phyloP scores from a whole-genome alignment of 306 rosid species.

The Sindora glabra region DNA sequence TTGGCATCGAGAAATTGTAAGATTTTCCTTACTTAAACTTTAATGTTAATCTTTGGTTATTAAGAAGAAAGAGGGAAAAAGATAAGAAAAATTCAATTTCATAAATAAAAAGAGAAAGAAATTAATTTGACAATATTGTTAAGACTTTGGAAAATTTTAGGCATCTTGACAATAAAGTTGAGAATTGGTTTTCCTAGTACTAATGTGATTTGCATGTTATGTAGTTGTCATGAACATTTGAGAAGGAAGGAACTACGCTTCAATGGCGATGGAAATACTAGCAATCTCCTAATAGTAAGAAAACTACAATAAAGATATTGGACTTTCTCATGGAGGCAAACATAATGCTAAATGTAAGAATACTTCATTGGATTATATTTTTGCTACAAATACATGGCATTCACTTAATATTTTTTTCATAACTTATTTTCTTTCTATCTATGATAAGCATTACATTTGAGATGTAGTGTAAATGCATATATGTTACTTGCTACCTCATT shows the following conservation, averaged over 20 bases:
- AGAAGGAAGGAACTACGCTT: constrained; percentile 72
- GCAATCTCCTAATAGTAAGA: constrained; percentile 48
- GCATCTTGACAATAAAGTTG: background rate
- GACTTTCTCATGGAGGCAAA: constrained; percentile 84
- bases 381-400: background rate
- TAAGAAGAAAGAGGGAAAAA: background rate
- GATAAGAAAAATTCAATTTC: background rate
- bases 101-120: background rate
- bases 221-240: constrained; percentile 85
- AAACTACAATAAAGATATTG: constrained; percentile 56
- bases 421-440: background rate
- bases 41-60: background rate
- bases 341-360: constrained; percentile 68
- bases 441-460: background rate
- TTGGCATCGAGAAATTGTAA: background rate
- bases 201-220: background rate
- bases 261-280: constrained; percentile 88
- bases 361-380: constrained; percentile 11
- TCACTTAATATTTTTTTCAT: background rate
- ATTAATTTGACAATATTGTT: background rate
- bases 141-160: background rate
- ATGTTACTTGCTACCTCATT: background rate
- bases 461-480: background rate
- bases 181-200: background rate
- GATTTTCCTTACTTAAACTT: background rate